phyloP scores from a whole-genome alignment of 2,329 filamentous ascomycete genomes.

The Hypoxylon sp. region DNA sequence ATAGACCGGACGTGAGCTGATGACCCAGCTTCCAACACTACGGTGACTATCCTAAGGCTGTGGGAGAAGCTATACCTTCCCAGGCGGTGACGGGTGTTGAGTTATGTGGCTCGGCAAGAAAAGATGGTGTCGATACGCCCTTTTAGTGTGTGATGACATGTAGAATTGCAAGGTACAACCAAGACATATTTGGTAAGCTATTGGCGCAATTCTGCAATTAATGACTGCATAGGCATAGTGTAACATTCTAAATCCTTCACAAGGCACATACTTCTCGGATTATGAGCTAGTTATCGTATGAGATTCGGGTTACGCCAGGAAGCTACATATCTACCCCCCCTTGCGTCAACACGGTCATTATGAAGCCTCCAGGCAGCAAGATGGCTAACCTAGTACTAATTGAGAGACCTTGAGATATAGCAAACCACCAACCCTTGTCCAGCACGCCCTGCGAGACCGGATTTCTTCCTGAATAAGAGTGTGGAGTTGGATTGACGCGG shows the following conservation, averaged over 20 bases:
- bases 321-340: neutral
- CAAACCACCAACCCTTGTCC: neutral
- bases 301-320: neutral
- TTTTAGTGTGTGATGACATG: constrained; percentile 6
- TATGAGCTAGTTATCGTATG: neutral
- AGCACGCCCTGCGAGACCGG: constrained; percentile 29
- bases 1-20: neutral
- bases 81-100: constrained; percentile 1
- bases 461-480: neutral
- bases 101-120: constrained; percentile 17
- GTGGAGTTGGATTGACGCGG: constrained; percentile 23
- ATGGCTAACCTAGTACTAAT: neutral
- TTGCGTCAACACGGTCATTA: constrained; percentile 17
- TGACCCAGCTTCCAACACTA: constrained; percentile 14
- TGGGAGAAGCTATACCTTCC: constrained; percentile 14
- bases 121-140: constrained; percentile 6
- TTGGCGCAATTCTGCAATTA: constrained; percentile 11
- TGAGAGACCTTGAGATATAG: neutral
- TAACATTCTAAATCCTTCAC: neutral
- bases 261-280: neutral
- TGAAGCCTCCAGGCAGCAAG: neutral
- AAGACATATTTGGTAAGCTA: neutral
- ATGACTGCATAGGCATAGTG: constrained; percentile 26
- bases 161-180: constrained; percentile 1
- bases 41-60: constrained; percentile 18